phyloP scores from a whole-genome alignment of 768 basidiomycete species.

The Exsudoporus frostii region DNA sequence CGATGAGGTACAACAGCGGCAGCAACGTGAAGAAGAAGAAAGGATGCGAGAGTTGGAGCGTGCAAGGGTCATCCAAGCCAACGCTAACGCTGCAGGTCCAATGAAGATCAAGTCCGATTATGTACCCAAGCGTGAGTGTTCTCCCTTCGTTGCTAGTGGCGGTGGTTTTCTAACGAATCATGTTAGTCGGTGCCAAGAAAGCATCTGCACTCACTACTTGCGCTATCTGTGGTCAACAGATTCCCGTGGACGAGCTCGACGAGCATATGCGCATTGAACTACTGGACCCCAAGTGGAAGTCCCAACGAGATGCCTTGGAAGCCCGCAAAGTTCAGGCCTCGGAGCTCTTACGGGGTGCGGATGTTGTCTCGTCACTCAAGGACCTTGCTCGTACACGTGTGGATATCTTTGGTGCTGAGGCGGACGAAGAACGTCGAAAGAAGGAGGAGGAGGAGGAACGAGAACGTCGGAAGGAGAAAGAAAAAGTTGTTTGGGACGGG shows the following conservation, averaged over 20 bases:
- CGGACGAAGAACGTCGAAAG: constrained; percentile 86
- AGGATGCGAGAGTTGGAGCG: constrained; percentile 67
- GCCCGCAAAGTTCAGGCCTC: constrained; percentile 86
- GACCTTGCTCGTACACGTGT: constrained; percentile 94
- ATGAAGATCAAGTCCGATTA: constrained; percentile 98
- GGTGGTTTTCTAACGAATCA: constrained; percentile 6
- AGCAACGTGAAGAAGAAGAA: constrained; percentile 66
- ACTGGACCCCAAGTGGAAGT: constrained; percentile 97
- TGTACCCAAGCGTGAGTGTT: constrained; percentile 81
- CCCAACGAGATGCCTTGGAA: constrained; percentile 86
- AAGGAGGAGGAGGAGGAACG: constrained; percentile 84
- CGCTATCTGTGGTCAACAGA: constrained; percentile 92
- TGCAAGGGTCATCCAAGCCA: constrained; percentile 78
- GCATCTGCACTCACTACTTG: constrained; percentile 78
- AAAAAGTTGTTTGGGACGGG: constrained; percentile 98
- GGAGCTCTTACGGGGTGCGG: constrained; percentile 85
- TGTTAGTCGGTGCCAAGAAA: constrained; percentile 60
- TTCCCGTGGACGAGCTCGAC: constrained; percentile 91
- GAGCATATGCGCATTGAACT: constrained; percentile 99
- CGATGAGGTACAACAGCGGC: constrained; percentile 56
- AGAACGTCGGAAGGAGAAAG: constrained; percentile 79
- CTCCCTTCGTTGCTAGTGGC: background rate
- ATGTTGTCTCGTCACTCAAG: constrained; percentile 90
- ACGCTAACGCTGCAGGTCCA: constrained; percentile 69
- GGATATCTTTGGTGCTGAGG: constrained; percentile 94